Base-by-base conservation (phyloP, 345 rosid species). In the Dipteronia dyeriana region DNA sequence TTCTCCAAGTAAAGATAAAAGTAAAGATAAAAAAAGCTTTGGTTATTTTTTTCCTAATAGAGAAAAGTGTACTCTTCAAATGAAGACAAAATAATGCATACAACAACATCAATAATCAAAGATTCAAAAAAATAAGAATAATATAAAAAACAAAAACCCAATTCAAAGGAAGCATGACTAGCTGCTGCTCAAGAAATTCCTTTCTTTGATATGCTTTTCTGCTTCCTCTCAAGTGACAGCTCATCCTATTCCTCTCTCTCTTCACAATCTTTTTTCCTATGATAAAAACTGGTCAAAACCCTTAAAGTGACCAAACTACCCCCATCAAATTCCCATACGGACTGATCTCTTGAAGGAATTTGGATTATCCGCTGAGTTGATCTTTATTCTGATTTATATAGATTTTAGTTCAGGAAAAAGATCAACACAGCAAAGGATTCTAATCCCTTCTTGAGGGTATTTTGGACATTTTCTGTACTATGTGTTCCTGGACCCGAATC, bases 141-240 rank as follows among this genome's bases (percentile, higher is more conserved):
- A 14, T 59, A 34, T 4, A 34, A 41, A 22, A 14, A 2, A 45
- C n/a, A 6, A 23, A n/a, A 26, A 19, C n/a, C n/a, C n/a, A 60
- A 61, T 43, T 59, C 17, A 38, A n/a, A 23, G 3, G 26, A 9
- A 13, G 11, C 13, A n/a, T 5, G 29, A 70, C 53, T 14, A 17
- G 4, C 41, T 11, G 43, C 54, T 25, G 26, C 66, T 12, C 59
- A 63, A 41, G 38, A 34, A 45, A 51, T 74, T 11, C 14, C 9
- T 19, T 23, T 62, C 71, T 61, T 59, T 20, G 81, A 68, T 57
- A 39, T 75, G 80, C 75, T 76, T 68, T 73, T 57, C 26, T 75
- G 80, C 75, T 76, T 68, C 76, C 51, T 72, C 5, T 16, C 76
- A 43, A 54, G 76, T 54, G 82, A 76, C 80, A 73, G 69, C 72